Percentiles rank a stretch among this genome's conserved stretches.
These are phyloP conservation scores for Cercophora newfieldiana DNA, from an alignment of 495 filamentous ascomycete species.

Conservation along the genomic window DNA sequence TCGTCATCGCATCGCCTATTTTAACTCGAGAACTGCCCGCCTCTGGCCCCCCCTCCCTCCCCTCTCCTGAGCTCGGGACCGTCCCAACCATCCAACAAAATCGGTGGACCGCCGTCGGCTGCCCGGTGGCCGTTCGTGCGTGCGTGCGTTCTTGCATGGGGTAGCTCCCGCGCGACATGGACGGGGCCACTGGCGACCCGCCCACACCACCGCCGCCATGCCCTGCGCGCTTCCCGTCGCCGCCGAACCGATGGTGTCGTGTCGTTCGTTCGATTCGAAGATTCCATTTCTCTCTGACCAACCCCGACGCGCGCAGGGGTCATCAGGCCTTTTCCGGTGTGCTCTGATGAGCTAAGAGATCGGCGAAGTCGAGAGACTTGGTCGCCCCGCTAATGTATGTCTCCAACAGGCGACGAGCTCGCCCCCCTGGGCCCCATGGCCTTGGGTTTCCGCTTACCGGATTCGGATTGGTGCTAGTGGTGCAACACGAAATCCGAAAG, in stretches of 20 bases:
- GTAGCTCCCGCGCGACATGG: background rate
- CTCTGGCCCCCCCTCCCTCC: background rate
- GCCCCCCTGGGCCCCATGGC: background rate
- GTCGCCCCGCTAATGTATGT: slow-evolving; percentile 14
- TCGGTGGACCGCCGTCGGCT: background rate
- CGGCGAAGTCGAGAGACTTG: background rate
- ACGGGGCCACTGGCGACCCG: background rate
- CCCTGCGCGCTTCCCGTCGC: background rate
- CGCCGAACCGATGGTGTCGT: background rate
- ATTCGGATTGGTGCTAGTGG: slow-evolving; percentile 15
- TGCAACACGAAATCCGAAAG: slow-evolving; percentile 6
- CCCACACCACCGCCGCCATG: background rate
- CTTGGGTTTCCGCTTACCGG: slow-evolving; percentile 11
- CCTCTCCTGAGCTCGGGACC: background rate
- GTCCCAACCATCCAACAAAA: background rate
- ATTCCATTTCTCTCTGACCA: background rate
- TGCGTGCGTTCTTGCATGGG: background rate
- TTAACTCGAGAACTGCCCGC: slow-evolving; percentile 2
- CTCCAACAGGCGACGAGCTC: background rate
- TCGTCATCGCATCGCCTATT: background rate
- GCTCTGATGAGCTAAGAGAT: background rate
- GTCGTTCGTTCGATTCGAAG: too few species aligned
- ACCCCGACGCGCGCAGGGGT: background rate
- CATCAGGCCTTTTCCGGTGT: background rate
- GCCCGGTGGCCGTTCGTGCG: slow-evolving; percentile 3